phyloP scores from a whole-genome alignment of 73 alveolate species.

The Tetrahymena thermophila region DNA sequence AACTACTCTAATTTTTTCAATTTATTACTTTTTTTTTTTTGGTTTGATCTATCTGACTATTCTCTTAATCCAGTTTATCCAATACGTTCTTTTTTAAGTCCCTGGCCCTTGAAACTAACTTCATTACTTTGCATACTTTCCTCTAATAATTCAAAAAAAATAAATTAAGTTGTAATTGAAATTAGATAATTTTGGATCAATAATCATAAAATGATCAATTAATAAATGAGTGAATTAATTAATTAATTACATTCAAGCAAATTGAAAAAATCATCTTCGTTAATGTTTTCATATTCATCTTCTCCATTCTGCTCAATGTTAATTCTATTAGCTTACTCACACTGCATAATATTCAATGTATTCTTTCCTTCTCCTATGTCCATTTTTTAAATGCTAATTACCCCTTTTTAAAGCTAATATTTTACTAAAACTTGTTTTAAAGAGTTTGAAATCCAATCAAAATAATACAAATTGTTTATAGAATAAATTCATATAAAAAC shows the following conservation, averaged over 20 bases:
- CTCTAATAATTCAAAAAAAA: neutral
- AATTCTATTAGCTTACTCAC: neutral
- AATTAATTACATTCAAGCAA: neutral
- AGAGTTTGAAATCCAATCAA: neutral
- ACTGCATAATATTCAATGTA: neutral
- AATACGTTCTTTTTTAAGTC: neutral
- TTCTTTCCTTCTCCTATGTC: neutral
- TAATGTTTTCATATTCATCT: neutral
- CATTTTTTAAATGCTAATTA: neutral
- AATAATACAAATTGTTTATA: neutral
- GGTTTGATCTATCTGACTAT: neutral
- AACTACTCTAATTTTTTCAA: neutral
- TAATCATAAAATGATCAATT: neutral
- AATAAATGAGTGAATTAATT: too few species aligned
- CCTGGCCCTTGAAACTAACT: neutral
- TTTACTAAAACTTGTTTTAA: too few species aligned
- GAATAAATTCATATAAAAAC: neutral
- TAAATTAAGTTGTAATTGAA: too few species aligned
- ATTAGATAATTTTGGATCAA: too few species aligned
- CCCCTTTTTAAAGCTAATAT: neutral
- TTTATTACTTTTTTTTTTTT: neutral
- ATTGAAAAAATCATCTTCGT: neutral
- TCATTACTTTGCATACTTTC: neutral
- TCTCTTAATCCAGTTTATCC: neutral
- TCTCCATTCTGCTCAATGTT: neutral